phyloP scores from a whole-genome alignment of 2,329 filamentous ascomycete genomes.

The Exophiala sp. region DNA sequence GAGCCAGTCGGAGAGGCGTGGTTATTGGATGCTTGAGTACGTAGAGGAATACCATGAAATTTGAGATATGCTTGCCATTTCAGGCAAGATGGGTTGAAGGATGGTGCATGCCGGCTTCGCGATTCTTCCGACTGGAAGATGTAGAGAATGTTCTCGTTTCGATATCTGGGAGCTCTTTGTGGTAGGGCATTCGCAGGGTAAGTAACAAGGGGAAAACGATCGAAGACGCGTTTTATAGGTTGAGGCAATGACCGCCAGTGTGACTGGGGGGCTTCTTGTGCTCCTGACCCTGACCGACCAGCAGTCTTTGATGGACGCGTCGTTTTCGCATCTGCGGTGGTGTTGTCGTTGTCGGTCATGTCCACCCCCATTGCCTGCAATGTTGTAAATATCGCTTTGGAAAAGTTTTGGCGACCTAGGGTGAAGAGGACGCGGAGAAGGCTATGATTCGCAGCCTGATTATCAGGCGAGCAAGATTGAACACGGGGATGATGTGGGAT shows the following conservation, averaged over 20 bases:
- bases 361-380: slow-evolving; percentile 1
- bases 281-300: not conserved
- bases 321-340: not conserved
- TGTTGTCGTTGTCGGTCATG: slow-evolving; percentile 7
- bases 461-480: too few relatives aligned
- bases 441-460: not conserved
- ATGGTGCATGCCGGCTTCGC: slow-evolving; percentile 59
- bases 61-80: slow-evolving; percentile 95
- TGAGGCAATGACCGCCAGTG: slow-evolving; percentile 52
- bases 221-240: slow-evolving; percentile 78
- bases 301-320: not conserved
- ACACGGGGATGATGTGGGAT: too few relatives aligned
- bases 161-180: slow-evolving; percentile 50
- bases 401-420: too few relatives aligned
- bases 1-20: slow-evolving; percentile 86
- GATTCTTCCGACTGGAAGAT: slow-evolving; percentile 68
- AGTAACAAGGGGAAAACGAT: slow-evolving; percentile 72
- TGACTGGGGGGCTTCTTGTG: not conserved
- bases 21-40: slow-evolving; percentile 72
- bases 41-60: slow-evolving; percentile 67
- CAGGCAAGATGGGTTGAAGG: slow-evolving; percentile 87
- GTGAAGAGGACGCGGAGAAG: not conserved
- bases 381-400: too few relatives aligned
- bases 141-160: slow-evolving; percentile 61
- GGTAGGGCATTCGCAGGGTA: slow-evolving; percentile 75